These are phyloP conservation scores for Fusarium napiforme DNA, from an alignment of 2,329 filamentous ascomycete genomes.

Conservation along the genomic window DNA sequence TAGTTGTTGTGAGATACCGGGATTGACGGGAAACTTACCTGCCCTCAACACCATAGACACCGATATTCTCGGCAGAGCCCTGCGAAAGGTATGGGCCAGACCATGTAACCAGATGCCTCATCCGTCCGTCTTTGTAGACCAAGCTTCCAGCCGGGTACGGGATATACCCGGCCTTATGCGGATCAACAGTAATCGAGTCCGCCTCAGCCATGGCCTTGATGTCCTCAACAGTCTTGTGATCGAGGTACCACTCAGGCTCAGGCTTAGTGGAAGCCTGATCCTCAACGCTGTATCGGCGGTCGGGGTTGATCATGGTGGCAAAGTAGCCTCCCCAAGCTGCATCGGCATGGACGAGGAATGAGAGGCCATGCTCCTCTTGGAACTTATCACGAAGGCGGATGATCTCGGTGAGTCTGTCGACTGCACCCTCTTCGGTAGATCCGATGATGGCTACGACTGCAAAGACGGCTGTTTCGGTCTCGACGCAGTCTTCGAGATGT, in stretches of 20 bases:
- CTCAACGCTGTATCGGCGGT: slow-evolving; percentile 31
- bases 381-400: slow-evolving; percentile 53
- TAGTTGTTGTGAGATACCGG: fast-evolving
- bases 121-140: slow-evolving; percentile 57
- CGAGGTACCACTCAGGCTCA: slow-evolving; percentile 50
- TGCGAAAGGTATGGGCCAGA: slow-evolving; percentile 54
- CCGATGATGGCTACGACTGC: slow-evolving; percentile 59
- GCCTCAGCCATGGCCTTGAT: slow-evolving; percentile 53
- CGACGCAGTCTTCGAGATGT: slow-evolving; percentile 47
- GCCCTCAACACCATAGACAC: slow-evolving; percentile 58
- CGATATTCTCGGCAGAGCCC: slow-evolving; percentile 53
- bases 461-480: slow-evolving; percentile 50
- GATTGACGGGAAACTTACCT: slow-evolving; percentile 39
- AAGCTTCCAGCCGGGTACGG: slow-evolving; percentile 58
- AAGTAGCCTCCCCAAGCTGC: slow-evolving; percentile 64
- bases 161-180: slow-evolving; percentile 60
- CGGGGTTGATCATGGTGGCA: slow-evolving; percentile 54
- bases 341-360: slow-evolving; percentile 59
- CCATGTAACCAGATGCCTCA: slow-evolving; percentile 58
- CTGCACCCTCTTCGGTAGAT: slow-evolving; percentile 60
- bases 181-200: slow-evolving; percentile 60
- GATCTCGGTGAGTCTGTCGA: slow-evolving; percentile 54
- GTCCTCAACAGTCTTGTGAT: slow-evolving; percentile 52
- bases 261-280: slow-evolving; percentile 1
- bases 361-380: slow-evolving; percentile 54